A percentile compares a stretch with the other conserved stretches of the same genome.
Evolutionary conservation across 1,284 basidiomycete species (phyloP).

Genomic region (Chondrostereum purpureum): DNA sequence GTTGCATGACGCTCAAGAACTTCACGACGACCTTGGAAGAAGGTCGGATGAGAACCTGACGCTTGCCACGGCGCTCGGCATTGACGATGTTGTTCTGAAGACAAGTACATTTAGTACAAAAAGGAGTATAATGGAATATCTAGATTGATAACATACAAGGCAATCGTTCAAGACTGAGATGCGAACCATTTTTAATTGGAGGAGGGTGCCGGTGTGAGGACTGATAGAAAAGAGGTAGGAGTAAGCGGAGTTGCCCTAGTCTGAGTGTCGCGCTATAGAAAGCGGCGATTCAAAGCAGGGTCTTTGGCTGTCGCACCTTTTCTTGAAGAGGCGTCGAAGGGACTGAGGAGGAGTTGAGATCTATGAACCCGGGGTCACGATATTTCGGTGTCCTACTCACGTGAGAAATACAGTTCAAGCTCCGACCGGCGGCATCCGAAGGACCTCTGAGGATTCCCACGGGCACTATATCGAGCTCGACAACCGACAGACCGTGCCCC

Average conservation of each 20-base stretch:
- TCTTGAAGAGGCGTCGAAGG: too few relatives aligned
- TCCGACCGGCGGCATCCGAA: background rate
- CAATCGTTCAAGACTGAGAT: conserved; percentile 86
- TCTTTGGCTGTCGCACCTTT: too few relatives aligned
- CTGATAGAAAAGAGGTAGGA: conserved; percentile 17
- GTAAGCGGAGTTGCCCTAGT: conserved; percentile 44
- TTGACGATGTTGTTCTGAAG: conserved; percentile 94
- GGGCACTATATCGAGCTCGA: background rate
- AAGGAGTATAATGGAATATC: too few relatives aligned
- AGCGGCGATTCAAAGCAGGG: conserved; percentile 81
- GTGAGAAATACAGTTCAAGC: background rate
- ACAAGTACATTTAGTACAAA: background rate
- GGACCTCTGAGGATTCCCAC: background rate
- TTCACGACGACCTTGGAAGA: conserved; percentile 96
- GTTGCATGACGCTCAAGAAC: conserved; percentile 95
- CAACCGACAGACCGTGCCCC: background rate
- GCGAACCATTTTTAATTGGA: conserved; percentile 74
- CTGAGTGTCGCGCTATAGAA: conserved; percentile 77
- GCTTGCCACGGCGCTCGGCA: conserved; percentile 96
- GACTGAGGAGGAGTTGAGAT: too few relatives aligned
- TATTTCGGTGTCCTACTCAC: too few relatives aligned
- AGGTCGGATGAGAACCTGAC: conserved; percentile 93
- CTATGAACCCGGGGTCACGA: too few relatives aligned
- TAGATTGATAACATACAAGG: conserved; percentile 47
- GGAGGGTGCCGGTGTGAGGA: too few relatives aligned